These are phyloP conservation scores for Agaricus subrufescens DNA, from an alignment of 768 basidiomycete species.

Conservation along the genomic window DNA sequence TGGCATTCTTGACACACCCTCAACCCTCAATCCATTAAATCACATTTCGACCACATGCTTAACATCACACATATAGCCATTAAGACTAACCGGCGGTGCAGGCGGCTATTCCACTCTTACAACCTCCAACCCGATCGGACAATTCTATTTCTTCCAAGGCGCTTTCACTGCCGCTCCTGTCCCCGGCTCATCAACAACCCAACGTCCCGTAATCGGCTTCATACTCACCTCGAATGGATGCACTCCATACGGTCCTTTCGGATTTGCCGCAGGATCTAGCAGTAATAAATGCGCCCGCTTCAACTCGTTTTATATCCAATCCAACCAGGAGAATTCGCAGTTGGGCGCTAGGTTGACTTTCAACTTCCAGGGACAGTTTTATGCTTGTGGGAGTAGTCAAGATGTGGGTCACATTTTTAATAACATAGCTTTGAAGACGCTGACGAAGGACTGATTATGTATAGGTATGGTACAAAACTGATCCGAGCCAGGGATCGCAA, in stretches of 20 bases:
- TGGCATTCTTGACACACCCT: neutral
- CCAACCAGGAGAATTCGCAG: conserved; percentile 24
- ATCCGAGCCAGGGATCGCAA: conserved; percentile 13
- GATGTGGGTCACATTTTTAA: conserved; percentile 18
- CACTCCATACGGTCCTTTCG: conserved; percentile 21
- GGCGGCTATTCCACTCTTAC: conserved; percentile 19
- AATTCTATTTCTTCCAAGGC: conserved; percentile 29
- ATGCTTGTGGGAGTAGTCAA: conserved; percentile 20
- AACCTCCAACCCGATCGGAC: conserved; percentile 21
- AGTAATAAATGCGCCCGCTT: conserved; percentile 28
- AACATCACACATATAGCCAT: conserved; percentile 17
- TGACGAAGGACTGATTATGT: neutral
- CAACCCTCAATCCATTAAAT: conserved; percentile 12
- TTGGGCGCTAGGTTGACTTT: conserved; percentile 24
- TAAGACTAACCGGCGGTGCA: conserved; percentile 22
- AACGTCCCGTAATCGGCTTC: conserved; percentile 16
- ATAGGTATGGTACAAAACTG: conserved; percentile 22
- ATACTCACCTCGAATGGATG: conserved; percentile 19
- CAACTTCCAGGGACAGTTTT: conserved; percentile 25
- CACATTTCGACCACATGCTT: neutral
- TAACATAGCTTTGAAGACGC: neutral
- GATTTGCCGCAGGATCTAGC: conserved; percentile 20
- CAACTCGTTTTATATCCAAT: conserved; percentile 22
- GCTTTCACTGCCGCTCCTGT: conserved; percentile 14
- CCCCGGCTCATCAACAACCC: conserved; percentile 14